Conservation (phyloP, 495 filamentous ascomycete species). For the Cercophora scortea region DNA sequence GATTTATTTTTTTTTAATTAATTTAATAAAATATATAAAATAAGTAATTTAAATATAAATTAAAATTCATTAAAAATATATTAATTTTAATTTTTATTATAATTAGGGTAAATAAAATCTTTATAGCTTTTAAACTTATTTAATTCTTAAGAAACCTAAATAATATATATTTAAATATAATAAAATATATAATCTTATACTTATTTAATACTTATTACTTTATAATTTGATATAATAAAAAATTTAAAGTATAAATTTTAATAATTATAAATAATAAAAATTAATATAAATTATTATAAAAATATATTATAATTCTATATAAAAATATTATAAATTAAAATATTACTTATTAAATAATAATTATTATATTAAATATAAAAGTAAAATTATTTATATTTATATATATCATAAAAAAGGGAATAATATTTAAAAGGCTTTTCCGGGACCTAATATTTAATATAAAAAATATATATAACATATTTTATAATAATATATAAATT, state of each 20-base stretch:
- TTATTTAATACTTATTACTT: slow-evolving; percentile 1
- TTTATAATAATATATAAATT: too few relatives aligned
- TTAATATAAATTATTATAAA: slow-evolving; percentile 1
- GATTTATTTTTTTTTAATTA: neutral
- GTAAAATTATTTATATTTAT: neutral
- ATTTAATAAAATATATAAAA: too few relatives aligned
- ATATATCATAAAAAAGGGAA: neutral
- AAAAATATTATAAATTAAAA: neutral
- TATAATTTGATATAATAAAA: too few relatives aligned
- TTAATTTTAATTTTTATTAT: too few relatives aligned
- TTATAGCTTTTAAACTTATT: too few relatives aligned
- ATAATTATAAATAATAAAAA: neutral
- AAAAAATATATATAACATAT: too few relatives aligned
- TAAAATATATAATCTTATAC: too few relatives aligned
- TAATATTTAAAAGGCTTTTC: neutral
- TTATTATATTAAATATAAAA: neutral
- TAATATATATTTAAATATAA: neutral
- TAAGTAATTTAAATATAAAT: neutral
- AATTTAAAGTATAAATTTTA: neutral
- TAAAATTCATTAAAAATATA: too few relatives aligned
- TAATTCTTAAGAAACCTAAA: slow-evolving; percentile 4
- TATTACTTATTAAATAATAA: neutral
- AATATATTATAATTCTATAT: neutral
- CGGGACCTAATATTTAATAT: neutral
- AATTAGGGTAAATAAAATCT: too few relatives aligned